Evolutionary conservation across 805 yeast species (phyloP).

Genomic region (Debaryomyces maramus): DNA sequence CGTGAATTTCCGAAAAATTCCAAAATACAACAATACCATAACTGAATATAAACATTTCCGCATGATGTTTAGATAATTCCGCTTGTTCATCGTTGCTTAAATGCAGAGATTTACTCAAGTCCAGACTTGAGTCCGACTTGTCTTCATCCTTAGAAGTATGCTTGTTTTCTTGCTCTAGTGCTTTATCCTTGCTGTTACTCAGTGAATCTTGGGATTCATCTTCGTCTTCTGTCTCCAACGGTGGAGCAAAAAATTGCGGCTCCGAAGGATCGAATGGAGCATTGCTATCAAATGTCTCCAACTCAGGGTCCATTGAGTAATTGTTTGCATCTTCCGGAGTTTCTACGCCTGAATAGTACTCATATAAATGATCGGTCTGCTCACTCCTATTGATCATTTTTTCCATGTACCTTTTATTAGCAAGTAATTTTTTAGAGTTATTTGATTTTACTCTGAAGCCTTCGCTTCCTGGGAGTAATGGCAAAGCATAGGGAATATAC

Average conservation of each 20-base stretch:
- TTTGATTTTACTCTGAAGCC: slow-evolving; percentile 77
- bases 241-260: slow-evolving; percentile 80
- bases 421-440: slow-evolving; percentile 45
- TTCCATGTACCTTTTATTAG: slow-evolving; percentile 61
- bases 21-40: slow-evolving; percentile 98
- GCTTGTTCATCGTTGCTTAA: slow-evolving; percentile 2
- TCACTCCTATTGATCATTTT: slow-evolving; percentile 76
- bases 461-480: slow-evolving; percentile 79
- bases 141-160: slow-evolving; percentile 2
- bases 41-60: slow-evolving; percentile 84
- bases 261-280: slow-evolving; percentile 86
- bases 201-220: slow-evolving; percentile 12
- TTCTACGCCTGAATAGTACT: slow-evolving; percentile 81
- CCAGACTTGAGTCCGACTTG: neutral
- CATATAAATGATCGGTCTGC: slow-evolving; percentile 87
- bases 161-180: slow-evolving; percentile 5
- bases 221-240: slow-evolving; percentile 21
- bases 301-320: slow-evolving; percentile 46
- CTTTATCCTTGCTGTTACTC: slow-evolving; percentile 4
- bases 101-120: neutral
- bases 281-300: slow-evolving; percentile 41
- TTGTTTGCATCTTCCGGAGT: slow-evolving; percentile 57
- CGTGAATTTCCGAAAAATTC: slow-evolving; percentile 92
- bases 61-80: slow-evolving; percentile 59
- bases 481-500: slow-evolving; percentile 85